Conservation (phyloP, 2,329 filamentous ascomycete species). For the Esteya vermicola region DNA sequence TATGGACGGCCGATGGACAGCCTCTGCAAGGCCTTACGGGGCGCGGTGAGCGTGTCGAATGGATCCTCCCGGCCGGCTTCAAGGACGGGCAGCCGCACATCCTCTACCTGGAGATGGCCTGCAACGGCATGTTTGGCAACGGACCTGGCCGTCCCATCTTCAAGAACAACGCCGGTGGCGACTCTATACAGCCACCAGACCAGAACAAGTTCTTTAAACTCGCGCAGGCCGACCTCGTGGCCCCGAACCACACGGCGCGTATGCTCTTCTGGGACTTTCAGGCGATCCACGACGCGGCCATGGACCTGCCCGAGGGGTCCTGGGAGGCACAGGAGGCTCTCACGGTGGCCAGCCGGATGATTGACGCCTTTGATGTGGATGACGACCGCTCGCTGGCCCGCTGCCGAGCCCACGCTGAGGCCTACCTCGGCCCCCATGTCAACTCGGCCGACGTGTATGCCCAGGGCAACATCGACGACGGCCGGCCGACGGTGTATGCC, state of each 20-base stretch:
- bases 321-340: slow-evolving; percentile 83
- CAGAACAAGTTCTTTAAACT: slow-evolving; percentile 73
- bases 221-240: slow-evolving; percentile 67
- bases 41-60: slow-evolving; percentile 75
- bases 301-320: slow-evolving; percentile 78
- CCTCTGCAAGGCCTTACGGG: slow-evolving; percentile 87
- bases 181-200: slow-evolving; percentile 76
- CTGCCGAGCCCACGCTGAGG: slow-evolving; percentile 67
- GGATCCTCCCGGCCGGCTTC: slow-evolving; percentile 72
- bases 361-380: slow-evolving; percentile 75
- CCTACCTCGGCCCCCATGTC: slow-evolving; percentile 68
- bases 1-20: slow-evolving; percentile 83
- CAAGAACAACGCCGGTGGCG: no score
- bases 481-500: slow-evolving; percentile 67
- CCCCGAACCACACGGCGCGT: slow-evolving; percentile 73
- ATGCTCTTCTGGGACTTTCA: slow-evolving; percentile 84
- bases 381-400: slow-evolving; percentile 64
- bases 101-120: slow-evolving; percentile 97
- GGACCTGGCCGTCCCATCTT: no score
- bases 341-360: slow-evolving; percentile 75
- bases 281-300: slow-evolving; percentile 85
- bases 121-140: slow-evolving; percentile 97
- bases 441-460: slow-evolving; percentile 82
- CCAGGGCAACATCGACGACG: slow-evolving; percentile 52
- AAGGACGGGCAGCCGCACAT: slow-evolving; percentile 74